Evolutionary conservation across 1,139 yeast genomes (phyloP).

Genomic region (Kazachstania sp.): DNA sequence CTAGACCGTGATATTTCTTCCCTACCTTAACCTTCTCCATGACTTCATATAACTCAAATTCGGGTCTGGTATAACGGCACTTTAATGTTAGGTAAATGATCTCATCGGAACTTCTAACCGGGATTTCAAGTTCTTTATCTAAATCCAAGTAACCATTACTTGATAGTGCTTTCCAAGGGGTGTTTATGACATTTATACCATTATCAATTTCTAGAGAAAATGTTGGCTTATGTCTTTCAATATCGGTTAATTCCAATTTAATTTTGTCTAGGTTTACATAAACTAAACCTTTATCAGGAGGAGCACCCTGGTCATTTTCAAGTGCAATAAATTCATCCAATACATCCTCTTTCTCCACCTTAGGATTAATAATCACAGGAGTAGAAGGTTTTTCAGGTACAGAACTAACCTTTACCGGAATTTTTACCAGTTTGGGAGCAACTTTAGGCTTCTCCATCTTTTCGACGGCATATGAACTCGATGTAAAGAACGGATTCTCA

Average conservation of each 20-base stretch:
- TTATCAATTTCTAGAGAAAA: constrained; percentile 75
- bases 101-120: constrained; percentile 24
- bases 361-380: neutral
- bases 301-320: neutral
- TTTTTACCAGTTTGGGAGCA: neutral
- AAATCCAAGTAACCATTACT: constrained; percentile 37
- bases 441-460: neutral
- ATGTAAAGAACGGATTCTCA: neutral
- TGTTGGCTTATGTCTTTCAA: constrained; percentile 48
- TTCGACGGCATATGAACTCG: neutral
- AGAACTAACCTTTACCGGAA: neutral
- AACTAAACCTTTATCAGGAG: constrained; percentile 58
- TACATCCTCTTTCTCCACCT: neutral
- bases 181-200: constrained; percentile 78
- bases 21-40: constrained; percentile 40
- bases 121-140: constrained; percentile 81
- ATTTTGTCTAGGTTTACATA: constrained; percentile 61
- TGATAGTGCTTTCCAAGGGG: constrained; percentile 50
- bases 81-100: constrained; percentile 72
- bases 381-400: neutral
- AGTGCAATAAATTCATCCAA: neutral
- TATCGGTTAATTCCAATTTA: constrained; percentile 50
- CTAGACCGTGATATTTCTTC: constrained; percentile 24
- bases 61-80: constrained; percentile 47
- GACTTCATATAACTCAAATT: constrained; percentile 48